Conservation (phyloP, 176 grass and related monocot species). For the Eragrostis nindensis region DNA sequence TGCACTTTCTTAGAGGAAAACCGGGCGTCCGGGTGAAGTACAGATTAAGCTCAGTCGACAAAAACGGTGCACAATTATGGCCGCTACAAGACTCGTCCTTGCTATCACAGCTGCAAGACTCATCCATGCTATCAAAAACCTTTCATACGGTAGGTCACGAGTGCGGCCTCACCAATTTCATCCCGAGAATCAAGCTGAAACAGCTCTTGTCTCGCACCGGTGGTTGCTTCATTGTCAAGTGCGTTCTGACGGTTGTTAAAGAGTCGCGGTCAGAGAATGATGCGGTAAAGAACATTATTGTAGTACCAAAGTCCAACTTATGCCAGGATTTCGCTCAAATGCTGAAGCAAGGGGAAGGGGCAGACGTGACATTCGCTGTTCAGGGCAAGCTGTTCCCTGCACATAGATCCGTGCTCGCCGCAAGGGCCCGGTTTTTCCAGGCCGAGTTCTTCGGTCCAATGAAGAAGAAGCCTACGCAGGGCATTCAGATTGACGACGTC, state of each 20-base stretch:
- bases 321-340: not conserved
- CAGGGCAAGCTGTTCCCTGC: not conserved
- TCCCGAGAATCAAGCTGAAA: not conserved
- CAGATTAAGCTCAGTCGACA: too few relatives aligned
- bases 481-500: constrained; percentile 22
- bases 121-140: too few relatives aligned
- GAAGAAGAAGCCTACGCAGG: not conserved
- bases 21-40: not conserved
- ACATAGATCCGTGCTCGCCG: constrained; percentile 30
- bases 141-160: too few relatives aligned
- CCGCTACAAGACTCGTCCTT: too few relatives aligned
- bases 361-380: constrained; percentile 33
- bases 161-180: not conserved
- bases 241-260: not conserved
- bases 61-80: too few relatives aligned
- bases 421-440: constrained; percentile 17
- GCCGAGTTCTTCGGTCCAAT: constrained; percentile 21
- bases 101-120: too few relatives aligned
- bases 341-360: not conserved
- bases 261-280: not conserved
- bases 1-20: too few relatives aligned
- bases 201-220: not conserved
- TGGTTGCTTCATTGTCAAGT: not conserved
- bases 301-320: not conserved
- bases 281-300: not conserved